Conservation (phyloP, 768 basidiomycete genomes). For the Lyophyllum shimeji region DNA sequence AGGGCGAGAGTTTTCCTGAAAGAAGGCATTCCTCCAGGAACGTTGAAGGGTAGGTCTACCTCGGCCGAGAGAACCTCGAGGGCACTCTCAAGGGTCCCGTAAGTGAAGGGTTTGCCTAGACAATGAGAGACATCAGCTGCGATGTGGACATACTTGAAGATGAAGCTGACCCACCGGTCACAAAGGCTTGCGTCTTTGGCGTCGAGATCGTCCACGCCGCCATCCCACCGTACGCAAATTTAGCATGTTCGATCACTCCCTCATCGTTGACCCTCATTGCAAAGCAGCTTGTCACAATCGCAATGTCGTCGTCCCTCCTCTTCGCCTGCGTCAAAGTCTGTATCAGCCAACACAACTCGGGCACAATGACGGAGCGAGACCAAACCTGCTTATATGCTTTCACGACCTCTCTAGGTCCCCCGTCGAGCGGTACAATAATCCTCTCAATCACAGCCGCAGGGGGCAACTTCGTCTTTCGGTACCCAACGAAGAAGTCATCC, state of each 20-base stretch:
- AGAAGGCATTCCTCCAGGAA: slow-evolving; percentile 17
- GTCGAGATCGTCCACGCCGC: slow-evolving; percentile 14
- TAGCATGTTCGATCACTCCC: slow-evolving; percentile 10
- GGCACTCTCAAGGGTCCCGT: slow-evolving; percentile 8
- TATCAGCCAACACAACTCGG: not conserved
- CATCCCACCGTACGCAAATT: slow-evolving; percentile 17
- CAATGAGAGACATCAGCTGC: not conserved
- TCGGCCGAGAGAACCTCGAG: slow-evolving; percentile 11
- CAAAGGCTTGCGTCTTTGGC: slow-evolving; percentile 13
- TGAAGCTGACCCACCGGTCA: slow-evolving; percentile 3
- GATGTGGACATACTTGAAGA: not conserved
- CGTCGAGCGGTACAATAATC: slow-evolving; percentile 16
- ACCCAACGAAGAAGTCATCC: slow-evolving; percentile 17
- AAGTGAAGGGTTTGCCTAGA: slow-evolving; percentile 11
- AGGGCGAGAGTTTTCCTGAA: slow-evolving; percentile 17
- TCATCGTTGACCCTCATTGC: slow-evolving; percentile 7
- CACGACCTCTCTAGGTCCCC: slow-evolving; percentile 13
- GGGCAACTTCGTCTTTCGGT: slow-evolving; percentile 14
- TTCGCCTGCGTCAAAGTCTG: slow-evolving; percentile 1
- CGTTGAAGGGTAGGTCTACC: slow-evolving; percentile 13
- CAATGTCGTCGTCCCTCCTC: slow-evolving; percentile 17
- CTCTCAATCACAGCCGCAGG: slow-evolving; percentile 10
- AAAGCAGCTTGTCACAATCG: slow-evolving; percentile 16
- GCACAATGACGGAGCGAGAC: not conserved
- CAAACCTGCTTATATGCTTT: slow-evolving; percentile 18